Conservation (phyloP, 2,329 filamentous ascomycete genomes). For the Fusarium penzigii region DNA sequence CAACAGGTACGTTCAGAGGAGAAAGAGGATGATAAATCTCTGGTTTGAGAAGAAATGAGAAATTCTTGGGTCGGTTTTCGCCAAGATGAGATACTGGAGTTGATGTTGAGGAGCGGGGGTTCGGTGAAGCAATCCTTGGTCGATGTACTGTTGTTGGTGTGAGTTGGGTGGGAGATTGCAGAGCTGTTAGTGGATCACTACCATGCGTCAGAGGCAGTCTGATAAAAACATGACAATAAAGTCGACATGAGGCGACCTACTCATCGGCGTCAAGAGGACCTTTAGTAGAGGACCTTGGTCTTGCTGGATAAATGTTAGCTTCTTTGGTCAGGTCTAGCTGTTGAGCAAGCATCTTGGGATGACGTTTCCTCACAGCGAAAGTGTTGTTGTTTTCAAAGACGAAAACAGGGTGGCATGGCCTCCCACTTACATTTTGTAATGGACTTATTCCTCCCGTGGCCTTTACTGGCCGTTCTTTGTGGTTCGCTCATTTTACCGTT, state of each 20-base stretch:
- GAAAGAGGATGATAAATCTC: constrained; percentile 83
- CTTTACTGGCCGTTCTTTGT: constrained; percentile 30
- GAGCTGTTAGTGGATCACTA: constrained; percentile 33
- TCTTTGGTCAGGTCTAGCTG: neutral
- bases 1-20: constrained; percentile 56
- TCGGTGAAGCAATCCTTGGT: constrained; percentile 27
- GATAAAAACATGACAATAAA: neutral
- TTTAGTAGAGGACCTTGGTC: constrained; percentile 70
- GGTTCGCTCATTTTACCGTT: constrained; percentile 31
- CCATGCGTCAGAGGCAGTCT: constrained; percentile 1
- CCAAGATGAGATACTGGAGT: constrained; percentile 34
- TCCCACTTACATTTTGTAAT: constrained; percentile 38
- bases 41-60: constrained; percentile 76
- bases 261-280: constrained; percentile 77
- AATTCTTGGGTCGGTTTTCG: constrained; percentile 58
- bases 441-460: constrained; percentile 41
- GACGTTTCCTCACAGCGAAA: constrained; percentile 1
- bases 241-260: constrained; percentile 48
- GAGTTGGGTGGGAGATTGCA: constrained; percentile 27
- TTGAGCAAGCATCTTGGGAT: constrained; percentile 1
- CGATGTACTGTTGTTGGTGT: constrained; percentile 15
- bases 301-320: constrained; percentile 41
- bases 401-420: neutral
- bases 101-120: constrained; percentile 23
- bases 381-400: neutral